Evolutionary conservation across 768 basidiomycete genomes (phyloP).

Genomic region (Tulasnella sp.): DNA sequence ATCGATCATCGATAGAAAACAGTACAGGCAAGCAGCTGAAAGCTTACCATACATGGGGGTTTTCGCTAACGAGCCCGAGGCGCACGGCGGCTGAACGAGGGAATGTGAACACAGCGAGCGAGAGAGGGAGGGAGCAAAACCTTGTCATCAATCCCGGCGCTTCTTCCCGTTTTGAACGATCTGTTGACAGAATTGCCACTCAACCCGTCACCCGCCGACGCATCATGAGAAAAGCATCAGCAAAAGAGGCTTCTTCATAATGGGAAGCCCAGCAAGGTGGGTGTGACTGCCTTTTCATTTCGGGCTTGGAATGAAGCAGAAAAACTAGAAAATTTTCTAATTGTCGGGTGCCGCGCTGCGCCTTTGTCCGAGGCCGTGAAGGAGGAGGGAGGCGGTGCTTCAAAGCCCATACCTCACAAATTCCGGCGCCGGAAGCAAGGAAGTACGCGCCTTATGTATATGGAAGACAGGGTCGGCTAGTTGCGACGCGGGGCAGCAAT

Average conservation of each 20-base stretch:
- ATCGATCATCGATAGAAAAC: neutral
- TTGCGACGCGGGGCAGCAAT: neutral
- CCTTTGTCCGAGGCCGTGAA: neutral
- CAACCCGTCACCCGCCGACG: neutral
- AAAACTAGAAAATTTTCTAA: neutral
- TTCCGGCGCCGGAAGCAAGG: constrained; percentile 12
- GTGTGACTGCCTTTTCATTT: constrained; percentile 8
- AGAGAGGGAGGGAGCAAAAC: neutral
- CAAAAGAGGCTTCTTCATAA: neutral
- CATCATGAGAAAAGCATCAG: neutral
- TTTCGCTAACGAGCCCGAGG: neutral
- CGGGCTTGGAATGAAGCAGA: neutral
- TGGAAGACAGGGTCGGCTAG: constrained; percentile 1
- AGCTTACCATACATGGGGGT: neutral
- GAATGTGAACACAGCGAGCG: neutral
- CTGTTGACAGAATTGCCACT: neutral
- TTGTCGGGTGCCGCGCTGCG: neutral
- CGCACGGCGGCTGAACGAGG: neutral
- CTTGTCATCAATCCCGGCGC: neutral
- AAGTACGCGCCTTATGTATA: neutral
- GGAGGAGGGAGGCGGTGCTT: neutral
- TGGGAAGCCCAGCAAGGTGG: neutral
- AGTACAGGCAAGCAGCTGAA: neutral
- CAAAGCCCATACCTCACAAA: neutral
- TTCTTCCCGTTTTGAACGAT: neutral